phyloP scores from a whole-genome alignment of 2,329 filamentous ascomycete genomes.

The Ascochyta fabae region DNA sequence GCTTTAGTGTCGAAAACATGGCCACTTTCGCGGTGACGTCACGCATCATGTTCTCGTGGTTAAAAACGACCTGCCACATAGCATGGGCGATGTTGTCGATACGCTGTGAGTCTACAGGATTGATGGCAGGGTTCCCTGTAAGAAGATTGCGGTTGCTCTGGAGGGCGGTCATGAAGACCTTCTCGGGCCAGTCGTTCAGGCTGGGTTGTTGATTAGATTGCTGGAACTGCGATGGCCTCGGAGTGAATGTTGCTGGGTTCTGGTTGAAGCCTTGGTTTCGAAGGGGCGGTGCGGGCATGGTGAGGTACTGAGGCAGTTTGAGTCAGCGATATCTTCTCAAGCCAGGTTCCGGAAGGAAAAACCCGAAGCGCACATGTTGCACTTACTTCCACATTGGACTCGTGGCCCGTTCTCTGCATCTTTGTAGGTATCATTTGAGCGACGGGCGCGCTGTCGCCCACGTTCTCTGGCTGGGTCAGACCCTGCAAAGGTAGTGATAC shows the following conservation, averaged over 20 bases:
- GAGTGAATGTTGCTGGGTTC: background rate
- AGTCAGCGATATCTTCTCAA: background rate
- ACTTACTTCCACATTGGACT: constrained; percentile 6
- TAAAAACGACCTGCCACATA: constrained; percentile 25
- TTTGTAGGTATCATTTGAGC: background rate
- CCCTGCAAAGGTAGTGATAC: background rate
- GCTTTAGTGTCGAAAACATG: constrained; percentile 17
- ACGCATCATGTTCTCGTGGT: background rate
- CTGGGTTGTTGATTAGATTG: background rate
- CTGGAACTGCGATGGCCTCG: background rate
- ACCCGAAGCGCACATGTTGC: background rate
- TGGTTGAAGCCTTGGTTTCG: background rate
- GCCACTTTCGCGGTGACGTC: constrained; percentile 11
- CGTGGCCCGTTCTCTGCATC: constrained; percentile 2
- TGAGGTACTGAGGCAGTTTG: background rate
- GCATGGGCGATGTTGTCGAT: constrained; percentile 19
- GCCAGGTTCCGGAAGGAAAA: background rate
- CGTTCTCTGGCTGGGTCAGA: background rate
- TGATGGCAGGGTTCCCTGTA: background rate
- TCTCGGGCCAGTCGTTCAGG: background rate
- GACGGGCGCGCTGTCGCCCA: background rate
- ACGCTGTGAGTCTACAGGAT: background rate
- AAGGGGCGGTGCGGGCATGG: background rate
- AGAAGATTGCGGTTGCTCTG: background rate
- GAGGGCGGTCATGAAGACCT: background rate